A percentile compares a stretch with the other conserved stretches of the same genome.
phyloP scores from a whole-genome alignment of 768 basidiomycete species.

The Suillus alpinus region DNA sequence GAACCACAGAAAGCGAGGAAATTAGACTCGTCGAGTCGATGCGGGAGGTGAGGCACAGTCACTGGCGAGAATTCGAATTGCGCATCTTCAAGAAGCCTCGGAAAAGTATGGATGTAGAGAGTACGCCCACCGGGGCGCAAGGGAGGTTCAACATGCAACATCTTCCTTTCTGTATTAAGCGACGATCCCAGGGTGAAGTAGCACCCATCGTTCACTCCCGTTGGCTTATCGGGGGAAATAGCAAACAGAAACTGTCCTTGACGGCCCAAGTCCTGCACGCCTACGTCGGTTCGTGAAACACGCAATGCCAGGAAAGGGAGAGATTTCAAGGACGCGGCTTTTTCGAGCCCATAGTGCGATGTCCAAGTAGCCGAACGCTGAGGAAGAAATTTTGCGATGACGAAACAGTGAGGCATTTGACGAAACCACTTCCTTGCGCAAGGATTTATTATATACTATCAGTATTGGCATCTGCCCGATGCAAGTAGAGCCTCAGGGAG shows the following conservation, averaged over 20 bases:
- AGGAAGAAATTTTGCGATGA: constrained; percentile 2
- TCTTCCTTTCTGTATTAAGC: neutral
- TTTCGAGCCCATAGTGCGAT: neutral
- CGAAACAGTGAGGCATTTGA: neutral
- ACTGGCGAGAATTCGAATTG: neutral
- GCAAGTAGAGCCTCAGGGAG: no score
- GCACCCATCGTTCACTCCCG: neutral
- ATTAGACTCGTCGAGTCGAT: neutral
- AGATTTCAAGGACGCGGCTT: neutral
- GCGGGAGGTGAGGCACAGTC: neutral
- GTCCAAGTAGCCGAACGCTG: constrained; percentile 1
- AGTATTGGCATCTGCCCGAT: no score
- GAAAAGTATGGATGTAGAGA: constrained; percentile 5
- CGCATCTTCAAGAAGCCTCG: neutral
- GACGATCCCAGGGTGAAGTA: constrained; percentile 1
- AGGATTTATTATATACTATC: neutral
- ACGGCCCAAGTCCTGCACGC: neutral
- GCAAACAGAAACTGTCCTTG: neutral
- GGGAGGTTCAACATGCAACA: neutral
- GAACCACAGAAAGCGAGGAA: constrained; percentile 2
- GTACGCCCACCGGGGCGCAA: neutral
- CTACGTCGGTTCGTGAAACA: neutral
- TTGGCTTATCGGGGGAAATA: neutral
- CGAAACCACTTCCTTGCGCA: neutral
- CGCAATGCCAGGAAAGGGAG: constrained; percentile 3